Evolutionary conservation across 495 filamentous ascomycete genomes (phyloP).

Genomic region (Talaromyces adpressus): DNA sequence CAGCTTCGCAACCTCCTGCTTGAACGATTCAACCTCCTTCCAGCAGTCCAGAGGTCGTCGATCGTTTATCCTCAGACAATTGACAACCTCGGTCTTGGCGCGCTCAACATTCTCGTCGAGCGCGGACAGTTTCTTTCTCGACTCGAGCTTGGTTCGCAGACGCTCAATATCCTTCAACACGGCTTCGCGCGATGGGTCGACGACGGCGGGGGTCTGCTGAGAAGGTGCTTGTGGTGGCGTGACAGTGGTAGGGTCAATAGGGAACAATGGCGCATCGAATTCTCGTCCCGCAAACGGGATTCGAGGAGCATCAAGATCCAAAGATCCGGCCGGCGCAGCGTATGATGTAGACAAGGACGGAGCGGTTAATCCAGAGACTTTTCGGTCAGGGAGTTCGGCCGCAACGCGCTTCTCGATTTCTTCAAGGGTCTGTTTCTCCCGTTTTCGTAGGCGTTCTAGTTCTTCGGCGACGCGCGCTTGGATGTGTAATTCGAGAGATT

Average conservation of each 20-base stretch:
- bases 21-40: conserved; percentile 87
- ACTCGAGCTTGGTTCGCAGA: conserved; percentile 66
- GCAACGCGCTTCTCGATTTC: conserved; percentile 50
- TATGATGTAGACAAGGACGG: conserved; percentile 23
- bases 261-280: conserved; percentile 20
- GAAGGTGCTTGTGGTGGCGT: conserved; percentile 13
- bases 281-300: conserved; percentile 42
- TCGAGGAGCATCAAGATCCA: conserved; percentile 41
- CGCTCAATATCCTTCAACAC: conserved; percentile 65
- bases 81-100: conserved; percentile 70
- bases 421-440: conserved; percentile 51
- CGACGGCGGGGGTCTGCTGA: conserved; percentile 18
- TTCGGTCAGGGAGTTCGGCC: conserved; percentile 24
- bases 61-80: conserved; percentile 80
- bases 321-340: conserved; percentile 33
- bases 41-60: conserved; percentile 90
- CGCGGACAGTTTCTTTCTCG: conserved; percentile 62
- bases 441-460: conserved; percentile 64
- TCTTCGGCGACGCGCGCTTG: conserved; percentile 82
- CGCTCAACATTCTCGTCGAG: conserved; percentile 59
- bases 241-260: conserved; percentile 12
- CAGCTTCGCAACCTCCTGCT: conserved; percentile 73
- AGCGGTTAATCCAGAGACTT: conserved; percentile 18
- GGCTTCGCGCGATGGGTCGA: conserved; percentile 42
- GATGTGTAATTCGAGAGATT: conserved; percentile 77